Conservation (phyloP, 78 protist species). For the Dictyostelium firmibasis region DNA sequence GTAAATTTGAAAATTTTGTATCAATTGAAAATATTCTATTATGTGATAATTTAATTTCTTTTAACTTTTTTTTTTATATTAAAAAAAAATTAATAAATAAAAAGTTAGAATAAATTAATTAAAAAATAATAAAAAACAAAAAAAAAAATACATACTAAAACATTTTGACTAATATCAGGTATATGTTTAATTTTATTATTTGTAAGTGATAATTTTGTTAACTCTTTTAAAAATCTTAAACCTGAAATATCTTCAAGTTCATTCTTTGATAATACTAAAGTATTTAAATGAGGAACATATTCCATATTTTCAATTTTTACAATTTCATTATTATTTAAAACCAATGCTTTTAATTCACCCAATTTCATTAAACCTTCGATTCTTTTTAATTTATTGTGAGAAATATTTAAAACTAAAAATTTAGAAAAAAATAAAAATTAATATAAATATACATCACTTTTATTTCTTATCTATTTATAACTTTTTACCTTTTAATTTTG, state of each 20-base stretch:
- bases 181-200: slow-evolving; percentile 15
- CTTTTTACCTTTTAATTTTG: slow-evolving; percentile 47
- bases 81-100: too few relatives aligned
- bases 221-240: slow-evolving; percentile 9
- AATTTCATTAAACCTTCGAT: slow-evolving; percentile 46
- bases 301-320: slow-evolving; percentile 51
- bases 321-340: slow-evolving; percentile 59
- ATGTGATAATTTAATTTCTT: slow-evolving; percentile 47
- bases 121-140: background rate
- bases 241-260: slow-evolving; percentile 17
- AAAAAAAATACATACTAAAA: background rate
- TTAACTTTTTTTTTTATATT: slow-evolving; percentile 35
- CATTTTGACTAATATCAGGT: slow-evolving; percentile 25
- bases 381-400: slow-evolving; percentile 44
- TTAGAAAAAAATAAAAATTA: background rate
- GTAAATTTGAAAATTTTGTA: background rate
- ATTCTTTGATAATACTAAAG: slow-evolving; percentile 57
- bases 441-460: too few relatives aligned
- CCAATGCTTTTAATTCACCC: slow-evolving; percentile 13
- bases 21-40: slow-evolving; percentile 47
- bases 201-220: slow-evolving; percentile 46
- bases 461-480: too few relatives aligned
- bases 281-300: slow-evolving; percentile 15
- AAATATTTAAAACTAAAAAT: slow-evolving; percentile 33
- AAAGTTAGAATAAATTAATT: background rate